These are phyloP conservation scores for Pythium apleroticum DNA, from an alignment of 352 stramenopile species.

Conservation along the genomic window DNA sequence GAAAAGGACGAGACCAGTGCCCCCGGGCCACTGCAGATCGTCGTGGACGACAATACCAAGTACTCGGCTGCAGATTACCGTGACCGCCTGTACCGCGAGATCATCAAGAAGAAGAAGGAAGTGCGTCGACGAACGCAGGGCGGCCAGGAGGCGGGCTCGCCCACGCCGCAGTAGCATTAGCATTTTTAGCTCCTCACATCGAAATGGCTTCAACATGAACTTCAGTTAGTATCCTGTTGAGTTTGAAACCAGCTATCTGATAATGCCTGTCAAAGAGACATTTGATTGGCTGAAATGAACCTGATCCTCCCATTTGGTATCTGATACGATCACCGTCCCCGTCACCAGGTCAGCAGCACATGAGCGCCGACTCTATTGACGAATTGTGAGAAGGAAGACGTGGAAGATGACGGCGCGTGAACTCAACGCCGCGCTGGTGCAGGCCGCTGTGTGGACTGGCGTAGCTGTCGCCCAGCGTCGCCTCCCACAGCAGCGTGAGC, in stretches of 20 bases:
- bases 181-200: too few relatives aligned
- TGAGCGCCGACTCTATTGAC: background rate
- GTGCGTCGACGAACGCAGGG: conserved; percentile 56
- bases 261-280: conserved; percentile 1
- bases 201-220: conserved; percentile 14
- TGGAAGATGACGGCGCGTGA: background rate
- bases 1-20: conserved; percentile 91
- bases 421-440: background rate
- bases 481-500: conserved; percentile 1
- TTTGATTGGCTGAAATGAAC: background rate
- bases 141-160: conserved; percentile 27
- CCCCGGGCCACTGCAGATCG: conserved; percentile 72
- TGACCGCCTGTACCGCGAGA: conserved; percentile 92
- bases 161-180: conserved; percentile 22
- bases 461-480: conserved; percentile 15
- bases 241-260: conserved; percentile 5
- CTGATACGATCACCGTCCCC: conserved; percentile 18
- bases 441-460: background rate
- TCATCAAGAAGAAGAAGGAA: conserved; percentile 93
- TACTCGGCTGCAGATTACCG: conserved; percentile 93
- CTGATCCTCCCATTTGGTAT: background rate
- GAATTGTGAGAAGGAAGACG: background rate
- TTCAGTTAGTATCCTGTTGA: background rate
- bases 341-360: conserved; percentile 1
- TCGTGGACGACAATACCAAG: conserved; percentile 95